Evolutionary conservation across 805 yeast genomes (phyloP), one percentile per base, ranked within the genome.

Genomic region (Nakazawaea holstii): DNA sequence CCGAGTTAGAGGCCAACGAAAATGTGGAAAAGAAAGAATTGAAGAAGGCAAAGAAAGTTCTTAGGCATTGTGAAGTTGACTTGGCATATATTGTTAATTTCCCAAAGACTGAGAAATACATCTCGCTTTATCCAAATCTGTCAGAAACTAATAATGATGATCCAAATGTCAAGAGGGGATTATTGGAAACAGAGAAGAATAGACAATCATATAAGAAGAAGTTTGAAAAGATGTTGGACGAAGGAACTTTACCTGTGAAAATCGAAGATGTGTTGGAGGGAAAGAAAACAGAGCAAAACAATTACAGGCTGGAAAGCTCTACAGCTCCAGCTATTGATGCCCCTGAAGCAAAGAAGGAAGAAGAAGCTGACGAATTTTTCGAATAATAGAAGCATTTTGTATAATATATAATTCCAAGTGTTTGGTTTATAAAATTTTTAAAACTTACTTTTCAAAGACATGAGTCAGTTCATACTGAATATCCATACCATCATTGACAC

Each of bases 71-170:
- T 47, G 84, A 82, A 56, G 66, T 82, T 8, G 96, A 90, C 56
- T 66, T 84, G 27, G 86, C 86, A 30, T 91, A 91, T 61, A 80
- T 83, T 10, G 73, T 82, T 14, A 74, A 84, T 59, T 91, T 80
- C 69, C 97, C 98, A 31, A 80, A 77, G 58, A 76, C 82, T 43
- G 82, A 79, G 57, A 90, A 88, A 65, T 91, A 91, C 62, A 77
- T 87, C 32, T 78, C 97, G 0, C 65, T 91, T 50, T 91, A 80
- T 62, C 90, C 94, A 15, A 64, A 64, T 31, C 60, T 60, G 3
- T 56, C 60, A 17, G 62, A 54, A 26, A 58, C 50, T 10, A 62
- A 62, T 17, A 52, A 53, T 8, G 64, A 65, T 38, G 66, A 52
- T 20, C 56, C 58, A 6, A 64, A 62, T 43, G 75, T 71, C 11